phyloP scores from a whole-genome alignment of 805 yeast species.

The Sugiyamaella americana region DNA sequence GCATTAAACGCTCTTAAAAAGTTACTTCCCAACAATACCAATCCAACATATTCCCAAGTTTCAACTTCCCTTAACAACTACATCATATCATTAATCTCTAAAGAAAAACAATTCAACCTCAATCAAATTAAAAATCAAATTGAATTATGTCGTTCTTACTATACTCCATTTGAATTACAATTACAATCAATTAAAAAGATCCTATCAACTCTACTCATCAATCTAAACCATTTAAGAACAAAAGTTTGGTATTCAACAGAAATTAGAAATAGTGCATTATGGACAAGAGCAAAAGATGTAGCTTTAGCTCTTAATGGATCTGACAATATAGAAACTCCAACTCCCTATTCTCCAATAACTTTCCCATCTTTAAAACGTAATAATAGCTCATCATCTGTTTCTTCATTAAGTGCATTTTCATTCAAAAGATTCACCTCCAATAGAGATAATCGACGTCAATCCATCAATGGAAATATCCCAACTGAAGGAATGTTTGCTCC shows the following conservation, averaged over 20 bases:
- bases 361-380: constrained; percentile 18
- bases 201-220: constrained; percentile 9
- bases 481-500: constrained; percentile 29
- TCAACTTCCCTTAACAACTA: constrained; percentile 13
- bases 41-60: constrained; percentile 10
- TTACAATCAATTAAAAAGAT: constrained; percentile 8
- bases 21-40: constrained; percentile 14
- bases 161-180: constrained; percentile 14
- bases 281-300: constrained; percentile 25
- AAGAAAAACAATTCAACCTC: constrained; percentile 11
- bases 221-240: constrained; percentile 18
- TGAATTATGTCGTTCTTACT: constrained; percentile 9
- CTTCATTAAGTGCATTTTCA: constrained; percentile 20
- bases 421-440: constrained; percentile 19
- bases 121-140: constrained; percentile 10
- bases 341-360: background rate
- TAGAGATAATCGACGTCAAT: constrained; percentile 22
- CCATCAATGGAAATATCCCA: constrained; percentile 20
- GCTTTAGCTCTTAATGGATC: constrained; percentile 17
- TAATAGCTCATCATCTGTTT: constrained; percentile 20
- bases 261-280: constrained; percentile 19
- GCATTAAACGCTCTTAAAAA: constrained; percentile 17
- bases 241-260: constrained; percentile 26
- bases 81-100: constrained; percentile 11
- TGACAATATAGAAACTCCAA: background rate